Conservation (phyloP, 768 basidiomycete species). For the Clathrus columnatus region DNA sequence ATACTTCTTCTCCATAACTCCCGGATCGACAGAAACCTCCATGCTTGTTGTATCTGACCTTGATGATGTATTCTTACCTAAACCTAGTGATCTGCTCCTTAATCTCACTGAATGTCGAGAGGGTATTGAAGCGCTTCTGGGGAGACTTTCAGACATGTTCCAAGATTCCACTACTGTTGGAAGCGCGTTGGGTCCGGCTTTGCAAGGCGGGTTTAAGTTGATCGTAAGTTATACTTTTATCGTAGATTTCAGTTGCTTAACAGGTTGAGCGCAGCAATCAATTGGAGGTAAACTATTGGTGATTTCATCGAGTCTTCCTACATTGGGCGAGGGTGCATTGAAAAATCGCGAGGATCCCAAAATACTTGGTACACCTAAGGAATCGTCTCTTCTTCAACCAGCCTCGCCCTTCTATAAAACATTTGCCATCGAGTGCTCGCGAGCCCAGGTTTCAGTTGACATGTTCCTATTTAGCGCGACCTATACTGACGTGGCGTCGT, state of each 20-base stretch:
- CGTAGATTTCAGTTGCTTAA: background rate
- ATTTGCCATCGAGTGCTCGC: conserved; percentile 96
- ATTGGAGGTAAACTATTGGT: conserved; percentile 94
- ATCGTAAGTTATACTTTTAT: conserved; percentile 45
- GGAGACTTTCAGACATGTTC: conserved; percentile 92
- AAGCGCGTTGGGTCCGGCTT: conserved; percentile 87
- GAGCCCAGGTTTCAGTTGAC: conserved; percentile 94
- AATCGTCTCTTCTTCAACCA: conserved; percentile 88
- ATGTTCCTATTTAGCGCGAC: conserved; percentile 96
- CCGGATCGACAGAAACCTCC: conserved; percentile 65
- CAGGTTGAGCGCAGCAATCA: conserved; percentile 48
- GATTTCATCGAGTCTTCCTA: conserved; percentile 79
- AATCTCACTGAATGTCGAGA: conserved; percentile 81
- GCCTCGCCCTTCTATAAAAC: conserved; percentile 96
- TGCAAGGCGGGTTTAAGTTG: conserved; percentile 93
- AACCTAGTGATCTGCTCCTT: conserved; percentile 92
- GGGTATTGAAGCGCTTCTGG: conserved; percentile 73
- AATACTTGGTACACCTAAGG: conserved; percentile 91
- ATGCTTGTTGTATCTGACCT: conserved; percentile 98
- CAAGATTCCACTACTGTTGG: conserved; percentile 90
- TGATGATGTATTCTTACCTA: conserved; percentile 95
- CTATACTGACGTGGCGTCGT: conserved; percentile 92
- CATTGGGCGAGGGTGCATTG: conserved; percentile 79
- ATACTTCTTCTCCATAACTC: conserved; percentile 92
- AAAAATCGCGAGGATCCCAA: conserved; percentile 98